Evolutionary conservation across 1,139 yeast genomes (phyloP).

Genomic region (Geotrichum australiense): DNA sequence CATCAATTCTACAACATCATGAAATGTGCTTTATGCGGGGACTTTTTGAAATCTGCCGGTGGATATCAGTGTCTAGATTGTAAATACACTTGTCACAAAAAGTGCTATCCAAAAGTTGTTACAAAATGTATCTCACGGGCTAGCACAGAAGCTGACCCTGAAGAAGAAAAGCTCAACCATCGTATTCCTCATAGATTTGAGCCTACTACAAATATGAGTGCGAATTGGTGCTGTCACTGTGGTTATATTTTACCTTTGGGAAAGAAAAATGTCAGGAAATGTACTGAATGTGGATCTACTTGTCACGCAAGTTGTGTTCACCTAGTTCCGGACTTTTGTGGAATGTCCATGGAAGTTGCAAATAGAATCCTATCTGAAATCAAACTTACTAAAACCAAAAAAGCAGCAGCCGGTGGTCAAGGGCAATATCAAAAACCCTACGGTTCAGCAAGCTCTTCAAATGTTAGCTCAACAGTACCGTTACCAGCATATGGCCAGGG

Average conservation of each 20-base stretch:
- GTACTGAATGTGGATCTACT: conserved; percentile 92
- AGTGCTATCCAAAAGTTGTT: conserved; percentile 88
- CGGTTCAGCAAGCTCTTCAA: background rate
- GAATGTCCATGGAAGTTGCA: conserved; percentile 97
- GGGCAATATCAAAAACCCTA: too few species aligned
- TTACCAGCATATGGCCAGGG: too few species aligned
- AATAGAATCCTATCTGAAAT: conserved; percentile 81
- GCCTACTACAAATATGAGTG: conserved; percentile 83
- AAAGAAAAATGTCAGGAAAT: conserved; percentile 85
- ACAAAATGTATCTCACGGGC: conserved; percentile 93
- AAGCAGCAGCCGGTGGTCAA: conserved; percentile 24
- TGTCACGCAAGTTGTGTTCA: conserved; percentile 92
- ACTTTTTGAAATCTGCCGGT: conserved; percentile 72
- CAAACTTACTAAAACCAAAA: conserved; percentile 60
- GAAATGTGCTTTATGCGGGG: conserved; percentile 97
- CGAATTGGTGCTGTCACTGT: conserved; percentile 99
- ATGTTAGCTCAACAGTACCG: background rate
- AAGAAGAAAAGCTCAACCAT: conserved; percentile 87
- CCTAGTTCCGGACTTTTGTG: conserved; percentile 95
- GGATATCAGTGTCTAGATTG: conserved; percentile 97
- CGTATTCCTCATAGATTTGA: conserved; percentile 96
- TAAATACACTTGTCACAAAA: conserved; percentile 86
- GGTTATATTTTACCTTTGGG: conserved; percentile 96
- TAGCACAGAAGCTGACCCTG: conserved; percentile 73
- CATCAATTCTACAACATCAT: conserved; percentile 92